These are phyloP conservation scores for Xerocomus nothofagi DNA, from an alignment of 1,284 basidiomycete genomes.

Conservation along the genomic window DNA sequence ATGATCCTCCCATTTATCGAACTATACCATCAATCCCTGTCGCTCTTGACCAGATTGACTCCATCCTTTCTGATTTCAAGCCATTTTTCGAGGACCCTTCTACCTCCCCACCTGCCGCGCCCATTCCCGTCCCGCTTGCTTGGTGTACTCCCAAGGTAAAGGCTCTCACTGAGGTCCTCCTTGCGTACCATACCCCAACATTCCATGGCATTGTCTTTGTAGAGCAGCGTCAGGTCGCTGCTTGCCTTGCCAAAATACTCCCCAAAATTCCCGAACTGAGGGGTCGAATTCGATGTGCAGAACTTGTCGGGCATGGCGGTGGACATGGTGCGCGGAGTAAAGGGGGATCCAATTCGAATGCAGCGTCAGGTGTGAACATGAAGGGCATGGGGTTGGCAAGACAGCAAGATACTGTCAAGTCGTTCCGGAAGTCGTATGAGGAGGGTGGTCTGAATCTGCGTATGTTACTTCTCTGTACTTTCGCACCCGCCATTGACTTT, in stretches of 20 bases:
- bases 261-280: constrained; percentile 55
- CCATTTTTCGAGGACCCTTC: constrained; percentile 47
- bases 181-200: constrained; percentile 49
- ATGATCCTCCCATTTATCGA: constrained; percentile 15
- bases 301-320: constrained; percentile 69
- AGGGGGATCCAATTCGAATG: constrained; percentile 9
- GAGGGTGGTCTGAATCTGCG: constrained; percentile 66
- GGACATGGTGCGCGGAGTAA: constrained; percentile 33
- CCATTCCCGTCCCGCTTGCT: constrained; percentile 44
- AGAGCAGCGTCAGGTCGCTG: constrained; percentile 76
- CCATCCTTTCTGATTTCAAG: constrained; percentile 52
- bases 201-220: constrained; percentile 86
- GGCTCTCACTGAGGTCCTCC: constrained; percentile 58
- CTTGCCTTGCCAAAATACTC: constrained; percentile 66
- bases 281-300: constrained; percentile 57
- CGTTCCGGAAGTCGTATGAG: constrained; percentile 66
- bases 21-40: constrained; percentile 31
- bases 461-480: constrained; percentile 39
- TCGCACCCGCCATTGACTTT: constrained; percentile 1
- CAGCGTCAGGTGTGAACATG: constrained; percentile 22
- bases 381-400: constrained; percentile 53
- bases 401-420: constrained; percentile 58
- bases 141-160: constrained; percentile 76
- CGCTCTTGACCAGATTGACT: constrained; percentile 46
- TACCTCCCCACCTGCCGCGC: constrained; percentile 32